phyloP scores from a whole-genome alignment of 2,329 filamentous ascomycete genomes.

The Aschersonia sp. region DNA sequence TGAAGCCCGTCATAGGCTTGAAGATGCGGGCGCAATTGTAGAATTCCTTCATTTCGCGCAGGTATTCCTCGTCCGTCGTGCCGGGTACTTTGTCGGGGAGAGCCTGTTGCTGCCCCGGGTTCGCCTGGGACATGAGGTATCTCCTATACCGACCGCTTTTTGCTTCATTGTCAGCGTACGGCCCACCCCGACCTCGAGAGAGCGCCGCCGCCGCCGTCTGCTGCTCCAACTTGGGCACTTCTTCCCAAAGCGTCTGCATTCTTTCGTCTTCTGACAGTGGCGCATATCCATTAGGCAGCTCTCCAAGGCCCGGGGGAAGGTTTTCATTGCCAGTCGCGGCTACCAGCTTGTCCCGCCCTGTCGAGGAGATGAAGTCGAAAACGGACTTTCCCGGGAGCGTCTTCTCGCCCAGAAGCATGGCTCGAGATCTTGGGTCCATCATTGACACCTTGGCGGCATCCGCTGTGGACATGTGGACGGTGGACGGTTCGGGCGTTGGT shows the following conservation, averaged over 20 bases:
- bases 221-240: slow-evolving; percentile 51
- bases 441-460: slow-evolving; percentile 67
- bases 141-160: slow-evolving; percentile 71
- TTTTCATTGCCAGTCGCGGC: slow-evolving; percentile 60
- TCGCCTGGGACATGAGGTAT: slow-evolving; percentile 65
- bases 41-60: slow-evolving; percentile 69
- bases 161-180: slow-evolving; percentile 67
- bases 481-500: slow-evolving; percentile 2
- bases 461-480: slow-evolving; percentile 47
- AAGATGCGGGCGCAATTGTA: slow-evolving; percentile 55
- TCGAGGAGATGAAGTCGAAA: slow-evolving; percentile 78
- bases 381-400: slow-evolving; percentile 78
- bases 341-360: slow-evolving; percentile 63
- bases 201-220: slow-evolving; percentile 55
- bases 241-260: slow-evolving; percentile 39
- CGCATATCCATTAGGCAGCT: slow-evolving; percentile 53
- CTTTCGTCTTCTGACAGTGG: slow-evolving; percentile 47
- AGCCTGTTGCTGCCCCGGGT: slow-evolving; percentile 14
- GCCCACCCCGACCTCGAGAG: slow-evolving; percentile 47
- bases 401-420: slow-evolving; percentile 66
- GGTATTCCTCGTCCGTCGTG: slow-evolving; percentile 56
- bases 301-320: slow-evolving; percentile 64
- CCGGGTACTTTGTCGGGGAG: slow-evolving; percentile 33
- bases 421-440: slow-evolving; percentile 63
- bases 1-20: slow-evolving; percentile 78